Evolutionary conservation across 768 basidiomycete species (phyloP), one percentile per base, ranked within the genome.

Genomic region (Boletus rufocinnamomeus): DNA sequence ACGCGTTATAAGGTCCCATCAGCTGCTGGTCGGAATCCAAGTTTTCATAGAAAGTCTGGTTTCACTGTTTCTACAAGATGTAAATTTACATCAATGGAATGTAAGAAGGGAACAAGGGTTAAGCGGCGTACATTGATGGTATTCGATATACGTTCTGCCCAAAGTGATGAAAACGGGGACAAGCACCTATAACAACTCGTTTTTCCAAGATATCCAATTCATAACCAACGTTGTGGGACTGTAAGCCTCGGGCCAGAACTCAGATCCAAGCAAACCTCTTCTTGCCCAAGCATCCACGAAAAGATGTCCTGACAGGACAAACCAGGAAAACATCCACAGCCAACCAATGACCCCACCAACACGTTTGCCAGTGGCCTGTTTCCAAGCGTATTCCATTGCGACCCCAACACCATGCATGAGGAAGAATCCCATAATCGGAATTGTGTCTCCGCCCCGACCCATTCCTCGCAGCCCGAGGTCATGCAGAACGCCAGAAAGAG

Each of bases 401-500:
- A 83, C 62, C 2, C 84, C 84, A 1, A 84, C 63, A 13, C 80
- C 86, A 60, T 81, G 84, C 66, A 84, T 68, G 44, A 87, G 40
- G 66, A 88, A 89, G 67, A 82, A 87, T 2, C 79, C 81, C 1
- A 73, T 69, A 6, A 84, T 72, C 9, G 56, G 52, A 11, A 55
- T 13, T 0, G 81, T 77, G 44, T 87, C 81, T 1, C 74, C 71
- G 17, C 83, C 85, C 6, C 75, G 74, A 1, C 79, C 81, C 81
- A 87, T 80, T 6, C 83, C 83, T 77, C 80, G 86, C 51, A 83
- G 57, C 14, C 82, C 85, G 17, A 81, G 34, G 60, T 83, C 78
- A 55, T 91, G 89, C 5, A 89, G 64, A 7, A 83, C 23, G 5
- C 79, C 86, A 0, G 88, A 90, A 8, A 82, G 57, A 3, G 80